Base-by-base conservation (phyloP, 73 alveolate genomes). In the Paramecium sonneborni region DNA sequence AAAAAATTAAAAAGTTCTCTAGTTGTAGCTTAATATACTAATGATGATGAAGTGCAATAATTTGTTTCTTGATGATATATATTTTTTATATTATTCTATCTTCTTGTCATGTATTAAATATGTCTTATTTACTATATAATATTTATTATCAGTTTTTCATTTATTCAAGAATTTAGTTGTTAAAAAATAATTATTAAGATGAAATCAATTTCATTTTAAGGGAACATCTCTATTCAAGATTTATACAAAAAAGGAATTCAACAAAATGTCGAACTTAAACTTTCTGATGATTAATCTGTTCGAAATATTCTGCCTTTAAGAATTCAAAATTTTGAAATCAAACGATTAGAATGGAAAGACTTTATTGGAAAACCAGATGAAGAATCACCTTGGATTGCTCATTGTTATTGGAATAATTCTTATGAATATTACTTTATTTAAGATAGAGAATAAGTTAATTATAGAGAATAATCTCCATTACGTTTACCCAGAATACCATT, bases 281-380 rank as follows among this genome's bases (percentile, higher is more conserved):
- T 1, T 18, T 52, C 68, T 18, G 68, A 52, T 52, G 68, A 52
- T 52, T 52, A 52, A 52, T 35, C 3, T 34, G 87, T 74, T 32
- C 39, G 87, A 6, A 35, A 74, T 10, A 35, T 74, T 30, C 6
- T 74, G 20, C 87, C 87, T 15, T 12, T 35, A 37, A 74, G 37
- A 32, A 74, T 74, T 74, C 30, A 38, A 74, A 74, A 74, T 74
- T 74, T 74, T 35, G 58, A 32, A 74, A 74, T 74, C 14, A 32
- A 74, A 74, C 39, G 46, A 74, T 35, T 74, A 21, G 87, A 74
- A 74, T 74, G 87, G 87, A 43, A 74, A n/a, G 87, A 74, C 20
- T 74, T 74, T 35, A 43, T 74, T 15, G 87, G 87, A 8, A 32
- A 74, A 11, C 37, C 32, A 74, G 57, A 74, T 37, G 56, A 74